Base-by-base conservation (phyloP, 2,329 filamentous ascomycete species). In the Venturia pyrina region DNA sequence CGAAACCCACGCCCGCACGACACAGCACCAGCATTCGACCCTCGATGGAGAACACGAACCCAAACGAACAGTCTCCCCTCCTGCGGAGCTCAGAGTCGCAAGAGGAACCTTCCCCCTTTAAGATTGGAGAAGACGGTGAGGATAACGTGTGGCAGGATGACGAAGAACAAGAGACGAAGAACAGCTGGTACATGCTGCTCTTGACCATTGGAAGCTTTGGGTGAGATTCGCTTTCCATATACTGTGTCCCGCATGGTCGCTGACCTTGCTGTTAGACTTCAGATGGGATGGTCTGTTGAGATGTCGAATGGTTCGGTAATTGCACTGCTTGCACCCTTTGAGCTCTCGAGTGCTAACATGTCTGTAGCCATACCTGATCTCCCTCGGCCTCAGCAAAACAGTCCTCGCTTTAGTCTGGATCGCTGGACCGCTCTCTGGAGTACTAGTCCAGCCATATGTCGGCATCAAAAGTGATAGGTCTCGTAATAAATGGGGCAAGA, bases 281-380 rank as follows among this genome's bases (percentile, higher is more conserved):
- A 98, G 78, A 89, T 98, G 70, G 92, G 93, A 37, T 98, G 93
- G 93, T 93, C 93, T 1, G 92, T 96, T 53, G 93, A 98, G 76
- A 82, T 96, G 53, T 96, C 92, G 65, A 93, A 96, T 79, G 93
- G 93, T 71, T 96, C 93, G 64, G 83, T 85, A 75, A 72, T 82
- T 77, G 21, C 61, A 53, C 21, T 28, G 48, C 48, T 53, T 28
- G 10, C 48, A 28, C 48, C 48, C 21, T 10, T 19, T 62, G 56
- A 15, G 62, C 53, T 56, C 28, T 32, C 13, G 21, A 21, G 11
- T 68, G 64, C 41, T 65, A 67, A 34, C 53, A n/a, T 28, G 7
- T 11, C 69, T 68, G 28, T 65, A 80, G 78, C 82, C 82, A 60
- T 83, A 82, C 69, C 74, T 84, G 0, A 74, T 83, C 8, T 81